A percentile compares a stretch with the other conserved stretches of the same genome.
These are phyloP conservation scores for Curvularia spicifera DNA, from an alignment of 2,329 filamentous ascomycete genomes.

Conservation along the genomic window DNA sequence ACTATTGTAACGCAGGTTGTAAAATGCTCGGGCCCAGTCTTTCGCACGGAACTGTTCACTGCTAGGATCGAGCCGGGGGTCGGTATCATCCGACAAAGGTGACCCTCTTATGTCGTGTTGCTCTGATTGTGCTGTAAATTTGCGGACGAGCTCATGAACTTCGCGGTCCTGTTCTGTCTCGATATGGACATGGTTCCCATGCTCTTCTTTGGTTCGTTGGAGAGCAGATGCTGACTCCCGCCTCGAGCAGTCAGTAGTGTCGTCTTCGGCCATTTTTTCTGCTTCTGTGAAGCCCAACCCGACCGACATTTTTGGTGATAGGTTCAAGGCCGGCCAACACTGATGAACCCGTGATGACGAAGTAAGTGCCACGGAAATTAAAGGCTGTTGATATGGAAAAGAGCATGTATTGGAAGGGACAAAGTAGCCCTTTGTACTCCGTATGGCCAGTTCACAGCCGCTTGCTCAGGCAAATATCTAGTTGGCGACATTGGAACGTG, in stretches of 20 bases:
- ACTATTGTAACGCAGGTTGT: constrained; percentile 52
- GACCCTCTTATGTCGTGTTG: constrained; percentile 41
- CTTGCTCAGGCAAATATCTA: background rate
- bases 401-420: background rate
- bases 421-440: background rate
- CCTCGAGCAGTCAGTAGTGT: background rate
- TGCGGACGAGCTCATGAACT: constrained; percentile 47
- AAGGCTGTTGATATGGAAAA: background rate
- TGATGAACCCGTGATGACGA: background rate
- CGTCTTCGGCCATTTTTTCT: background rate
- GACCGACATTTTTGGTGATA: constrained; percentile 7
- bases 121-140: constrained; percentile 39
- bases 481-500: background rate
- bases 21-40: constrained; percentile 55
- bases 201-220: constrained; percentile 2
- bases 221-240: constrained; percentile 20
- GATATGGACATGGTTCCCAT: background rate
- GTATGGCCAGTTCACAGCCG: background rate
- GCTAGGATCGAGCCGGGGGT: constrained; percentile 51
- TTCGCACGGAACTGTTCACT: constrained; percentile 52
- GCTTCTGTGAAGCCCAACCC: constrained; percentile 2
- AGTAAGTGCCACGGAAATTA: background rate
- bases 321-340: background rate
- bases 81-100: constrained; percentile 43
- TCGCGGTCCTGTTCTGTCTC: constrained; percentile 23